Percentiles rank a stretch among this genome's conserved stretches.
Conservation (phyloP, 2,329 filamentous ascomycete species). For the Lasiodiplodia gonubiensis region DNA sequence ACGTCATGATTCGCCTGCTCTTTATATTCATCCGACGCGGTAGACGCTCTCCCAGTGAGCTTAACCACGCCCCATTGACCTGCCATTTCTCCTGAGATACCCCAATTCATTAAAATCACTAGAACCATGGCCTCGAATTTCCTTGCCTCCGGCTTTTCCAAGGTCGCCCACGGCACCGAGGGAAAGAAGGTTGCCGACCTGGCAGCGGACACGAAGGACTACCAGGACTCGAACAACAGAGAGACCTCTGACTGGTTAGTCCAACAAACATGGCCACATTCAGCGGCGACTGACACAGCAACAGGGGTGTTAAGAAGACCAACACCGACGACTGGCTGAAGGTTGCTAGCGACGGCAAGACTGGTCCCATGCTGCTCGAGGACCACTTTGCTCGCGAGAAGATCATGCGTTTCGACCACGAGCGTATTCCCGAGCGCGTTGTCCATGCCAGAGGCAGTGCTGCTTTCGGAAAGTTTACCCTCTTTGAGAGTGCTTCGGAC, state of each 20-base stretch:
- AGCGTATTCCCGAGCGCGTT: conserved; percentile 71
- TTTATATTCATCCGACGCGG: conserved; percentile 4
- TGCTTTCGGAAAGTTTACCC: conserved; percentile 70
- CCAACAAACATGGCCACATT: not conserved
- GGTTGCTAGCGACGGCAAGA: conserved; percentile 65
- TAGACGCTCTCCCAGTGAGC: not conserved
- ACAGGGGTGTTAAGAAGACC: conserved; percentile 72
- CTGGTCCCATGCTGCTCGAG: conserved; percentile 72
- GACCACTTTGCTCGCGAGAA: conserved; percentile 76
- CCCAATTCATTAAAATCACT: not conserved
- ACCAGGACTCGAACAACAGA: conserved; percentile 57
- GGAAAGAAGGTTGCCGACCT: conserved; percentile 68
- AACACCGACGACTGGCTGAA: conserved; percentile 81
- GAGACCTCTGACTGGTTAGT: conserved; percentile 71
- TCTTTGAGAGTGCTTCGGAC: conserved; percentile 67
- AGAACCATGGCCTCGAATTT: conserved; percentile 41
- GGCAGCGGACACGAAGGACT: conserved; percentile 62
- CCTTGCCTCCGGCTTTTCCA: conserved; percentile 38
- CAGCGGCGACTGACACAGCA: conserved; percentile 51
- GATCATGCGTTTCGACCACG: conserved; percentile 79
- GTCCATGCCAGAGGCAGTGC: conserved; percentile 70
- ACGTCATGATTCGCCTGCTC: conserved; percentile 19
- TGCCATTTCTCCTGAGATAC: conserved; percentile 8
- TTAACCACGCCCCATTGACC: too few relatives aligned
- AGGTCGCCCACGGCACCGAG: conserved; percentile 39